Evolutionary conservation across 768 basidiomycete species (phyloP), one percentile per base, ranked within the genome.

Genomic region (Pleurotus salmoneostramineus): DNA sequence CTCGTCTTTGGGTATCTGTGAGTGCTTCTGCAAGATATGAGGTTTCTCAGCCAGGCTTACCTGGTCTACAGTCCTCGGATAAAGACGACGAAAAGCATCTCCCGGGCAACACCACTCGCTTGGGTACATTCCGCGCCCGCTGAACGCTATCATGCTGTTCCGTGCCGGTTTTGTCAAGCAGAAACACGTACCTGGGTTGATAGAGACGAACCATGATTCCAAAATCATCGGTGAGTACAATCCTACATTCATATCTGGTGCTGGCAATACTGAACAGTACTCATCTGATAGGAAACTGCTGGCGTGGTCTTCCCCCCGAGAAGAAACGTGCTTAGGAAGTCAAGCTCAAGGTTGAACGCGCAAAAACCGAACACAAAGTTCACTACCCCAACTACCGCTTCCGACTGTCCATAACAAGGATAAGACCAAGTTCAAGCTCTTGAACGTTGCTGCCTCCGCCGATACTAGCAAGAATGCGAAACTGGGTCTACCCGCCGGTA

Each of bases 61-160:
- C 3, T 51, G 50, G 36, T 14, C 0, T 27, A 34, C 3, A 7
- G 37, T 33, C 6, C 14, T 27, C n/a, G 31, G 50, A 27, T 49
- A 48, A 15, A 11, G n/a, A n/a, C 37, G 37, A 40, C 37, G 15
- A n/a, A n/a, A n/a, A n/a, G n/a, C n/a, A n/a, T n/a, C n/a, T n/a
- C n/a, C n/a, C n/a, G n/a, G n/a, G n/a, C n/a, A n/a, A n/a, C n/a
- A n/a, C n/a, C n/a, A n/a, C n/a, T n/a, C 84, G 48, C 78, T 75
- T 73, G 61, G 74, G 12, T 89, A 92, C 66, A 88, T 93, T 50
- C 90, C 90, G 2, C 82, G 90, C 21, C 90, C 90, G 1, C 87
- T 90, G 4, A 93, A 93, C 61, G 89, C 90, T 6, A 92, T 92
- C 76, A 93, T 93, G 77, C 80, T 93, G 62, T 93, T 92, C 77